Conservation (phyloP, 768 basidiomycete species). For the Hygrocybe coccinea region DNA sequence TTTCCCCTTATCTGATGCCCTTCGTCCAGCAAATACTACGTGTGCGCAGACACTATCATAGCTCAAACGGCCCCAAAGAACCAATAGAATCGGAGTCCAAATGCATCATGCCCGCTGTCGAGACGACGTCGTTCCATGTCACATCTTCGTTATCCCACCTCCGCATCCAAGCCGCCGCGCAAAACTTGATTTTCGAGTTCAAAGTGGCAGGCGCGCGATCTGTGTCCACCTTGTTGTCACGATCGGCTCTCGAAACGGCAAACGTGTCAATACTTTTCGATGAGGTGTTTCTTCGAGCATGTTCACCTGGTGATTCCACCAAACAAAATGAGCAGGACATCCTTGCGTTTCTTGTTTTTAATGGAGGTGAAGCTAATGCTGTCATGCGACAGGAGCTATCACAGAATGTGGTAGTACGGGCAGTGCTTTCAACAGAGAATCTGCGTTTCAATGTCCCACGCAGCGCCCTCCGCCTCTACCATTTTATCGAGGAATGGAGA, state of each 20-base stretch:
- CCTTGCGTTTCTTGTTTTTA: constrained; percentile 56
- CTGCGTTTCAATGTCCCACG: constrained; percentile 65
- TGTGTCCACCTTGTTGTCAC: constrained; percentile 26
- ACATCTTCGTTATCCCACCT: constrained; percentile 41
- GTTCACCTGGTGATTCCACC: constrained; percentile 41
- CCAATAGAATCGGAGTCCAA: not conserved
- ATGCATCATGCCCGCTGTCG: constrained; percentile 10
- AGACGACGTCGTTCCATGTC: constrained; percentile 27
- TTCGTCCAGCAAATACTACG: constrained; percentile 56
- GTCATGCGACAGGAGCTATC: constrained; percentile 45
- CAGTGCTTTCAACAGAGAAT: constrained; percentile 42
- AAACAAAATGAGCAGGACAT: constrained; percentile 46
- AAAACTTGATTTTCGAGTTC: constrained; percentile 64
- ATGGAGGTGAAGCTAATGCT: constrained; percentile 41
- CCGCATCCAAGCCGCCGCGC: constrained; percentile 60
- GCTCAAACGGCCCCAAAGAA: not conserved
- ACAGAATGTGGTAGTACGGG: constrained; percentile 35
- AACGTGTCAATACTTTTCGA: constrained; percentile 47
- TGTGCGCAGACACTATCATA: constrained; percentile 35
- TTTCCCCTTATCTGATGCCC: constrained; percentile 56
- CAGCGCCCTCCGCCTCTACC: constrained; percentile 73
- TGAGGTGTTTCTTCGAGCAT: constrained; percentile 54
- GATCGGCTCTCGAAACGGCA: constrained; percentile 31
- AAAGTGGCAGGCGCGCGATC: constrained; percentile 39
- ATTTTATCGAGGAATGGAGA: constrained; percentile 78